Evolutionary conservation across 139 green algal genomes (phyloP), one percentile per base, ranked within the genome.

Genomic region (Eudorina sp.): DNA sequence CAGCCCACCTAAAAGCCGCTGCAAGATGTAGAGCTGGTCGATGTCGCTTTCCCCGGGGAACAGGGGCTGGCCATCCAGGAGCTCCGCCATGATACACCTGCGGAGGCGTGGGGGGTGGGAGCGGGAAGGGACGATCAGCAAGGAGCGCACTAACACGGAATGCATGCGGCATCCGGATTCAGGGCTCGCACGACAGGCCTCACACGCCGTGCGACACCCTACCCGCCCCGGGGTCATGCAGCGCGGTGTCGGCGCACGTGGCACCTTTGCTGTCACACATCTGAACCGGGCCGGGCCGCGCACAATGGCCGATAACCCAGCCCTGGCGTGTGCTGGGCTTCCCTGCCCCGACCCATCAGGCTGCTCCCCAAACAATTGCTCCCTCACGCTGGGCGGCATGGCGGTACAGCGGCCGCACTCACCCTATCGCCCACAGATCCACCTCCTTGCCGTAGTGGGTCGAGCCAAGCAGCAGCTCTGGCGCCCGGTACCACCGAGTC

Each of bases 21-120:
- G 94, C 27, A 99, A 95, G 23, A 96, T 95, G 93, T 97, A 98
- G 51, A 99, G 93, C 94, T 98, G 96, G 86, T 98, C 96, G 23
- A 99, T 96, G 93, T 99, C 97, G 75, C 88, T 96, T 66, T 97
- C 94, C 0, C 97, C 97, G 0, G 97, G 95, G 81, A 99, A 99
- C 25, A 99, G 90, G 4, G 97, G 95, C 84, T 96, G 86, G 2
- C 97, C 97, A 38, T 96, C 93, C n/a, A 95, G 88, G 62, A 99
- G 90, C 94, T 99, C 97, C 2, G 93, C 95, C 88, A 98, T 92
- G 81, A 99, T 96, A 93, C 97, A 99, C 91, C 96, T 92, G 93
- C 36, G 58, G 29, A 40, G 18, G 98, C 96, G 31, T 96, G 96
- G 1, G 95, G 66, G 66, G 29, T 4, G 9, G n/a, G 4, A 41